A percentile compares a stretch with the other conserved stretches of the same genome.
These are phyloP conservation scores for Geranium brycei DNA, from an alignment of 345 rosid genomes.

Conservation along the genomic window DNA sequence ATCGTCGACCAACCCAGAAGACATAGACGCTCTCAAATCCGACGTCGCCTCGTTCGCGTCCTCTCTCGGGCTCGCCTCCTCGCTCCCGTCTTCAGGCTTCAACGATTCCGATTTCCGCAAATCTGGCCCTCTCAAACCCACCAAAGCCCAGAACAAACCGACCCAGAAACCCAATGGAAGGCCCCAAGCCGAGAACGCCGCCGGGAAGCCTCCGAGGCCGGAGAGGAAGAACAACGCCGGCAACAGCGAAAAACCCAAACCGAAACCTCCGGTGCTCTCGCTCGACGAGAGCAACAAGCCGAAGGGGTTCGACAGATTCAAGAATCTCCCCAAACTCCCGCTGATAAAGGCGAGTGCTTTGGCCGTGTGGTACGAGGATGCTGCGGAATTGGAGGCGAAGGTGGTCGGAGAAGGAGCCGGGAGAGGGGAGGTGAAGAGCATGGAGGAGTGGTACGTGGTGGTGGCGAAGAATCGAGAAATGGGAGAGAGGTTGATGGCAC, in stretches of 20 bases:
- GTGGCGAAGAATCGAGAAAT: constrained; percentile 59
- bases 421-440: constrained; percentile 23
- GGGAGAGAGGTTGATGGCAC: constrained; percentile 80
- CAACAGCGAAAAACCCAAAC: constrained; percentile 14
- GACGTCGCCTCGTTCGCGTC: constrained; percentile 76
- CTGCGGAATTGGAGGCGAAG: constrained; percentile 56
- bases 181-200: not conserved
- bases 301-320: constrained; percentile 32
- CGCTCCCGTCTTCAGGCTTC: constrained; percentile 47
- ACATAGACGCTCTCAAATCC: constrained; percentile 31
- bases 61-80: constrained; percentile 56
- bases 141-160: constrained; percentile 11
- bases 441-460: constrained; percentile 38
- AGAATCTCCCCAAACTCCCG: constrained; percentile 55
- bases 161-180: not conserved
- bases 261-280: constrained; percentile 49
- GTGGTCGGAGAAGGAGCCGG: constrained; percentile 35
- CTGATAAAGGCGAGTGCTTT: constrained; percentile 55
- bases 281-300: constrained; percentile 22
- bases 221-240: constrained; percentile 5
- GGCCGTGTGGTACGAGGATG: constrained; percentile 70
- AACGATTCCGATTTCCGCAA: constrained; percentile 64
- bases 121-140: constrained; percentile 16
- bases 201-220: not conserved
- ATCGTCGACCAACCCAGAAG: constrained; percentile 7